Evolutionary conservation across 768 basidiomycete species (phyloP).

Genomic region (Austroboletus eburneus): DNA sequence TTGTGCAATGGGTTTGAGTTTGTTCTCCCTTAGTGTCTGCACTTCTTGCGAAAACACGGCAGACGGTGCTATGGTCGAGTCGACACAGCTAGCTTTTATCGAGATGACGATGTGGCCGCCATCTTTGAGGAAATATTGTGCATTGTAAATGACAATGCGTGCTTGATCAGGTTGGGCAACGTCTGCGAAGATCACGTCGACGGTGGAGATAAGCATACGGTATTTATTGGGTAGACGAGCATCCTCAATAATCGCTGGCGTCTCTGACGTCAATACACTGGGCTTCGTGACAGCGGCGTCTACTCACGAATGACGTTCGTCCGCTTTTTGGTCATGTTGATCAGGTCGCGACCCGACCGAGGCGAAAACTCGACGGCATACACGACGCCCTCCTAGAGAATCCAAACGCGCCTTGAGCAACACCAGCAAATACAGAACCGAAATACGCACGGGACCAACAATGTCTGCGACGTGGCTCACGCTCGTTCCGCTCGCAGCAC

Average conservation of each 20-base stretch:
- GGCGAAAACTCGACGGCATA: conserved; percentile 99
- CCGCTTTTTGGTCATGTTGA: conserved; percentile 99
- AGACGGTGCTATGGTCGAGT: conserved; percentile 89
- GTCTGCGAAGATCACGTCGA: conserved; percentile 98
- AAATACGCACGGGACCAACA: conserved; percentile 78
- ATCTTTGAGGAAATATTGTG: conserved; percentile 94
- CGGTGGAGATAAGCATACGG: conserved; percentile 92
- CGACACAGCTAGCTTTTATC: conserved; percentile 99
- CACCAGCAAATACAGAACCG: not conserved
- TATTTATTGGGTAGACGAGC: conserved; percentile 96
- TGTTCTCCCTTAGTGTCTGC: conserved; percentile 66
- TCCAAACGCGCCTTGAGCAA: not conserved
- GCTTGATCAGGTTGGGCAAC: conserved; percentile 99
- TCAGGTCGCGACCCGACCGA: conserved; percentile 94
- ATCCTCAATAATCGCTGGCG: conserved; percentile 89
- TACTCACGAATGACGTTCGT: conserved; percentile 96
- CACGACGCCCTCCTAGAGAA: conserved; percentile 80
- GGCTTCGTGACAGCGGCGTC: not conserved
- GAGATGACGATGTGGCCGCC: conserved; percentile 91
- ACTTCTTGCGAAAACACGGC: conserved; percentile 89
- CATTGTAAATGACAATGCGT: conserved; percentile 91
- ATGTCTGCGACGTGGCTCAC: conserved; percentile 99
- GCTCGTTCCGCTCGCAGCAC: conserved; percentile 96
- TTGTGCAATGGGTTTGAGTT: conserved; percentile 94
- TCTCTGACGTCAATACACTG: not conserved